Evolutionary conservation across 2,329 filamentous ascomycete species (phyloP).

Genomic region (Arthrocladium fulminans): DNA sequence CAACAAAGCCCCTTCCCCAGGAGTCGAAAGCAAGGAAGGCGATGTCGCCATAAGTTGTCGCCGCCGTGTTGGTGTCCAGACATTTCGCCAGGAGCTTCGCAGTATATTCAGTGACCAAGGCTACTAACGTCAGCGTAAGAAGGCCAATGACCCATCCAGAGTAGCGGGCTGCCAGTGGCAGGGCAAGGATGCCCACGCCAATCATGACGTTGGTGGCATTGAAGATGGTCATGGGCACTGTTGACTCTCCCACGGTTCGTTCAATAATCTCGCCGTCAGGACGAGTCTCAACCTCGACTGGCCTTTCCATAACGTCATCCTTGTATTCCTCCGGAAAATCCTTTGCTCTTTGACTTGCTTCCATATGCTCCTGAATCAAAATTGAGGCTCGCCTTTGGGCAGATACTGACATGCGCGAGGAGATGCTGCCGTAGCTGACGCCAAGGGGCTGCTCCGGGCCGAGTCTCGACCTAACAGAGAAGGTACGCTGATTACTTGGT

Average conservation of each 20-base stretch:
- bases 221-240: constrained; percentile 87
- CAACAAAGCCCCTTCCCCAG: constrained; percentile 70
- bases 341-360: constrained; percentile 32
- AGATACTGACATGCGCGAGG: constrained; percentile 48
- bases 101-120: constrained; percentile 72
- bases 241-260: constrained; percentile 86
- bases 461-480: constrained; percentile 3
- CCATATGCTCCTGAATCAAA: constrained; percentile 44
- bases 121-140: constrained; percentile 62
- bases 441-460: constrained; percentile 26
- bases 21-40: constrained; percentile 85
- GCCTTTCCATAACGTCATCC: constrained; percentile 13
- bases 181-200: constrained; percentile 76
- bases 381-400: constrained; percentile 48
- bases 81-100: constrained; percentile 78
- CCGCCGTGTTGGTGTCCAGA: constrained; percentile 71
- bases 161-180: constrained; percentile 80
- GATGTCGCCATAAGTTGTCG: constrained; percentile 91
- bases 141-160: constrained; percentile 82
- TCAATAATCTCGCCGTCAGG: constrained; percentile 63
- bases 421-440: constrained; percentile 52
- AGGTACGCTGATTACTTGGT: constrained; percentile 10
- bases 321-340: constrained; percentile 17
- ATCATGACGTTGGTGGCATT: constrained; percentile 93
- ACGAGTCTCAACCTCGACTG: constrained; percentile 17